Evolutionary conservation across 164 flowering plant genomes (phyloP), one percentile per base, ranked within the genome.

Genomic region (Nymphaea thermarum): DNA sequence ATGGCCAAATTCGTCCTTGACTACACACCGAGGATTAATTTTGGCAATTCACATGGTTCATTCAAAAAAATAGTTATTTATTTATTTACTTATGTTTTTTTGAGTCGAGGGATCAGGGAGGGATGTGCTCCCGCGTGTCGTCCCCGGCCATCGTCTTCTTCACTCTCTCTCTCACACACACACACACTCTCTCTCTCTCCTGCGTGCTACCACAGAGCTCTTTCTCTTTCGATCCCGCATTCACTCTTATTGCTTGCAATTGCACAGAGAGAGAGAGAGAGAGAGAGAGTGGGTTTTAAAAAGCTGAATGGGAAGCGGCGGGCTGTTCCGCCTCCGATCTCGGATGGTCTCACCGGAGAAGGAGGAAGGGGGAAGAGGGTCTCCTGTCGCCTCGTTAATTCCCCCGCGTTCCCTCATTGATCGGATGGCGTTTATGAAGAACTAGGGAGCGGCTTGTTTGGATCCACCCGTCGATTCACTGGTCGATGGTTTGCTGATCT

Each of bases 401-500:
- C 57, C 5, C 57, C 74, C 68, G n/a, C 25, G 43, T 16, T 43
- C 5, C 42, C 60, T 45, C 15, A n/a, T 42, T 17, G 43, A 16
- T 71, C 5, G 53, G 70, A 51, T 43, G 53, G 62, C 55, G 67
- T 64, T 64, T 70, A 41, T 66, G 42, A 47, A 69, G 71, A 18
- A 62, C 36, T 25, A 25, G 36, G 36, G 36, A 25, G 36, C 36
- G 36, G 0, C 36, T 25, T 25, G 36, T 25, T 25, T 25, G 36
- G 36, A 25, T 25, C 36, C 36, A 25, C 36, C 36, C 36, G 36
- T 25, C 36, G 36, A 25, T 25, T 25, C 1, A 1, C 36, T 25
- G 36, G 36, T 25, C 36, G 36, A 25, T 25, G 36, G 36, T 25
- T 25, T 25, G 36, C 36, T 25, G 36, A 25, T 25, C 36, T 25